Percentiles rank a stretch among this genome's conserved stretches.
These are phyloP conservation scores for Fusarium napiforme DNA, from an alignment of 2,329 filamentous ascomycete genomes.

Conservation along the genomic window DNA sequence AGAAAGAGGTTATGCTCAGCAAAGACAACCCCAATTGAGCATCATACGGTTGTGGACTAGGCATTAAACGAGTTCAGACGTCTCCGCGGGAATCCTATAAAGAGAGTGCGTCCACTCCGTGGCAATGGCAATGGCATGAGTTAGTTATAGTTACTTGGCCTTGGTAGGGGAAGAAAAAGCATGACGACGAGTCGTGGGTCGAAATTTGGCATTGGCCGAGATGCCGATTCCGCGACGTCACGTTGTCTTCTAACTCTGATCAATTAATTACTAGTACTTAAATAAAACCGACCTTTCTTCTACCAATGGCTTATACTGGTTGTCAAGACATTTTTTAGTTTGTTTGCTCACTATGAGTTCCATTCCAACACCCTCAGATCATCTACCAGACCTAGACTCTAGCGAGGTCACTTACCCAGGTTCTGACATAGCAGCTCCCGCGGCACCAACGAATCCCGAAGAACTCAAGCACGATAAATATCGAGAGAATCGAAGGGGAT, in stretches of 20 bases:
- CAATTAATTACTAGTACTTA: not conserved
- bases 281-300: not conserved
- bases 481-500: constrained; percentile 10
- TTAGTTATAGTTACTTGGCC: not conserved
- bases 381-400: constrained; percentile 9
- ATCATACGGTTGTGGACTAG: constrained; percentile 7
- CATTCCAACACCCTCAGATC: not conserved
- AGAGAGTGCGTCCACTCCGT: not conserved
- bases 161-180: not conserved
- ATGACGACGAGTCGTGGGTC: constrained; percentile 21
- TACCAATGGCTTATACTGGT: not conserved
- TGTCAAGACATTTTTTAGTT: not conserved
- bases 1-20: not conserved
- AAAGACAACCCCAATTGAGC: constrained; percentile 2
- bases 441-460: not conserved
- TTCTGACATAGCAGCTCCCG: not conserved
- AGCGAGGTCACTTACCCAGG: constrained; percentile 12
- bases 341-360: constrained; percentile 4
- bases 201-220: constrained; percentile 16
- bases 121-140: constrained; percentile 9
- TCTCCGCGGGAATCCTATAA: constrained; percentile 22
- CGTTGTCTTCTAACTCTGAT: not conserved
- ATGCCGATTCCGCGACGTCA: constrained; percentile 21
- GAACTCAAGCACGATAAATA: not conserved
- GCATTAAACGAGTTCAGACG: constrained; percentile 2